A percentile compares a stretch with the other conserved stretches of the same genome.
phyloP scores from a whole-genome alignment of 78 protist species.

The Dictyostelium intermedium region DNA sequence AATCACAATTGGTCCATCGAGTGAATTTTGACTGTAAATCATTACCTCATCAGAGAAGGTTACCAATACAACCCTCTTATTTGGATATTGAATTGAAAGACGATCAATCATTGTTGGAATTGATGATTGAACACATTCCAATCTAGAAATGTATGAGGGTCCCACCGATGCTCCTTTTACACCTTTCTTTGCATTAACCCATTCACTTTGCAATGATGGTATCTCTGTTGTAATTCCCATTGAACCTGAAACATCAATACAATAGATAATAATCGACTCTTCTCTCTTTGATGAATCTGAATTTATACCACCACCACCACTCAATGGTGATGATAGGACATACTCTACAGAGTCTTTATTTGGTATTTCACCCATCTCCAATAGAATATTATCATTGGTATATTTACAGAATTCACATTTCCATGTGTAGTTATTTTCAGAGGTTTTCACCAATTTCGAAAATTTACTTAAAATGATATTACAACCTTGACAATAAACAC shows the following conservation, averaged over 20 bases:
- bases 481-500: constrained; percentile 69
- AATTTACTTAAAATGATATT: constrained; percentile 29
- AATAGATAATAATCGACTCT: constrained; percentile 68
- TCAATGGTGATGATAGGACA: constrained; percentile 48
- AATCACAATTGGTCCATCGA: constrained; percentile 21
- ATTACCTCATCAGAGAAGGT: constrained; percentile 87
- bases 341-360: constrained; percentile 60
- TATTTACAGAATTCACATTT: constrained; percentile 67
- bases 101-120: constrained; percentile 80
- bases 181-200: constrained; percentile 34
- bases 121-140: constrained; percentile 85
- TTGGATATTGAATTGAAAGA: constrained; percentile 54
- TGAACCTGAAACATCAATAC: constrained; percentile 85
- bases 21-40: constrained; percentile 1
- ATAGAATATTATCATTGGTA: constrained; percentile 10
- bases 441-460: constrained; percentile 5
- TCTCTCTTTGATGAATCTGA: background rate
- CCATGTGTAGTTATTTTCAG: background rate
- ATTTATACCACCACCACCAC: background rate
- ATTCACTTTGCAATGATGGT: constrained; percentile 54
- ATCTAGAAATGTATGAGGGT: constrained; percentile 77
- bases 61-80: constrained; percentile 72
- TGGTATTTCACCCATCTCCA: constrained; percentile 76
- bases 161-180: background rate
- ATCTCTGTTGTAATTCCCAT: constrained; percentile 87